Base-by-base conservation (phyloP, 2,329 filamentous ascomycete genomes). In the Pseudogymnoascus sp. region DNA sequence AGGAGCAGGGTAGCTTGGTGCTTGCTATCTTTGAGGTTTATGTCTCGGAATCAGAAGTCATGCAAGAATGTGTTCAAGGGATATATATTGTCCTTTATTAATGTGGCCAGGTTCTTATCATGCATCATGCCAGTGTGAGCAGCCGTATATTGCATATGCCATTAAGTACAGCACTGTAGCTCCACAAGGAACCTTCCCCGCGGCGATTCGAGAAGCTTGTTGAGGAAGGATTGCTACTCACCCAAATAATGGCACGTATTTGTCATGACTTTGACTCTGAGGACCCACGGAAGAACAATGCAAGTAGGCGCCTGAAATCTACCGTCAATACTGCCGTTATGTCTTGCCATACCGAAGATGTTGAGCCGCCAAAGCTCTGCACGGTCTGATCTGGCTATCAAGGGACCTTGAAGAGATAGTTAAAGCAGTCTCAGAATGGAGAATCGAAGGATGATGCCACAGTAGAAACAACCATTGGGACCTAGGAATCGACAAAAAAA, bases 181-280 rank as follows among this genome's bases (percentile, higher is more conserved):
- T 50, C 24, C 29, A 10, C 29, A 21, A 17, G 29, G 47, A 54
- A 54, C n/a, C 67, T 72, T 74, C 73, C 70, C 73, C 70, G 68
- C 66, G 66, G 65, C 64, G 66, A 68, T 77, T 77, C 76, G 73
- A 78, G 75, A 78, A 77, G 71, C 60, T 60, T 62, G 60, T 64
- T 59, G 61, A 65, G 65, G 62, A 63, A 66, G 67, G 67, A 61
- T 63, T 69, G 68, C 64, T 66, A 59, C 68, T 64, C 65, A 65
- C 64, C 68, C 66, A 68, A 67, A 68, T 72, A 66, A 70, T 69
- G 71, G 29, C 29, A 13, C 9, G n/a, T 54, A 54, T 54, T 54
- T 54, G 47, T 54, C 47, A 54, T 54, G 33, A 15, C 47, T 54
- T 54, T 54, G 29, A 21, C 29, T 33, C 29, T 54, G 29, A 54